phyloP scores from a whole-genome alignment of 2,329 filamentous ascomycete genomes.

The Phyllosticta citriasiana region DNA sequence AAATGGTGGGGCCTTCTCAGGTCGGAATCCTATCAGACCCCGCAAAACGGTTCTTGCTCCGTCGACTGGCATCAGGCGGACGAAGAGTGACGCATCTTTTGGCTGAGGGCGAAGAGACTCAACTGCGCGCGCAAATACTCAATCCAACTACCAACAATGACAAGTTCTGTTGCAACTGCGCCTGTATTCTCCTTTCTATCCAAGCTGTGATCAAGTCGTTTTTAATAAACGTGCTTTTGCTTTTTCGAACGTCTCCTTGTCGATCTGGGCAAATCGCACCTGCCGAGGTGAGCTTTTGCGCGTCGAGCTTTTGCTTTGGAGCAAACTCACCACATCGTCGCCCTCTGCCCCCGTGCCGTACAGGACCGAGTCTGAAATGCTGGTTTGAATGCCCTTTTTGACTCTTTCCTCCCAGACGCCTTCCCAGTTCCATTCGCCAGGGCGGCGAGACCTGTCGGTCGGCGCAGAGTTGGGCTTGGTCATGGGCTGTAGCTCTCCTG shows the following conservation, averaged over 20 bases:
- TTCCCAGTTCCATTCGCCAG: conserved; percentile 94
- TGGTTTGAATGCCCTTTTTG: conserved; percentile 64
- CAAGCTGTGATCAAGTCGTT: conserved; percentile 25
- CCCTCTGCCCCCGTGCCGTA: conserved; percentile 55
- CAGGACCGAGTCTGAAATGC: conserved; percentile 67
- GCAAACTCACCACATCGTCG: conserved; percentile 57
- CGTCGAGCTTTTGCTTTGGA: background rate
- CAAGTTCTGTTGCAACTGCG: background rate
- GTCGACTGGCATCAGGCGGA: background rate
- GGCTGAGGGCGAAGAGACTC: background rate
- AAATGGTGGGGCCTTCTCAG: background rate
- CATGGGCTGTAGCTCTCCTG: conserved; percentile 2
- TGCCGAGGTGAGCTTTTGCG: conserved; percentile 12
- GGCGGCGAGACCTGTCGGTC: conserved; percentile 46
- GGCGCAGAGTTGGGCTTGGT: conserved; percentile 8
- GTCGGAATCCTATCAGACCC: background rate
- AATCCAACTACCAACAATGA: background rate
- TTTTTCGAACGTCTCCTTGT: conserved; percentile 22
- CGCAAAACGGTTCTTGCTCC: background rate
- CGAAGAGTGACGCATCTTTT: background rate
- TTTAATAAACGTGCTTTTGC: conserved; percentile 18
- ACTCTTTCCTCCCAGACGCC: conserved; percentile 92
- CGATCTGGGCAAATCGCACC: conserved; percentile 29
- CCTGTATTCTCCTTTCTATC: conserved; percentile 26
- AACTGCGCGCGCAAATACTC: background rate